Evolutionary conservation across 805 yeast genomes (phyloP).

Genomic region (Debaryomyces maramus): DNA sequence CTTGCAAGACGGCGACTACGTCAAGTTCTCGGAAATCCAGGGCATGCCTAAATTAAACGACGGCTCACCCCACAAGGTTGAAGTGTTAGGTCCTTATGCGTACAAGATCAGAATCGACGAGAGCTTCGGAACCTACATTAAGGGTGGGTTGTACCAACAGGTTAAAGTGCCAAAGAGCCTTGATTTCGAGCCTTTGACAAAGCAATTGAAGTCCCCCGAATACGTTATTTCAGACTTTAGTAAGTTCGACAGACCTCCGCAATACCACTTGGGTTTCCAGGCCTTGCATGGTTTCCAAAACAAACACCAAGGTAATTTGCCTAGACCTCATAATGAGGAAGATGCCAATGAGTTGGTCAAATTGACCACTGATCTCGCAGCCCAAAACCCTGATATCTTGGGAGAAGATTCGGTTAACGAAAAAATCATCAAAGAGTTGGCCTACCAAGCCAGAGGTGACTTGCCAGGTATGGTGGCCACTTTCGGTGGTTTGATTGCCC

Average conservation of each 20-base stretch:
- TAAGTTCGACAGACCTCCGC: slow-evolving; percentile 89
- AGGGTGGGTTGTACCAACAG: slow-evolving; percentile 90
- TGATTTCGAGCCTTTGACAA: slow-evolving; percentile 60
- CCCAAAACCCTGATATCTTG: slow-evolving; percentile 55
- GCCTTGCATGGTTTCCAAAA: slow-evolving; percentile 76
- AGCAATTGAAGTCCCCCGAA: slow-evolving; percentile 77
- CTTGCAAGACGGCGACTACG: slow-evolving; percentile 86
- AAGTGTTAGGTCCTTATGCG: slow-evolving; percentile 93
- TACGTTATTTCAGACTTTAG: slow-evolving; percentile 83
- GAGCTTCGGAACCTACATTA: slow-evolving; percentile 60
- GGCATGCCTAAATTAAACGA: slow-evolving; percentile 76
- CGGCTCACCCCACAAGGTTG: slow-evolving; percentile 71
- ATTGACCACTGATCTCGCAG: slow-evolving; percentile 58
- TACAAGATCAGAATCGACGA: slow-evolving; percentile 66
- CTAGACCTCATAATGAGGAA: slow-evolving; percentile 70
- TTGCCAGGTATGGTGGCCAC: slow-evolving; percentile 87
- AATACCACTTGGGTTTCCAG: slow-evolving; percentile 88
- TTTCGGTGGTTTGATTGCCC: slow-evolving; percentile 92
- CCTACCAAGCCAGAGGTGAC: slow-evolving; percentile 90
- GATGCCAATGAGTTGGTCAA: slow-evolving; percentile 71
- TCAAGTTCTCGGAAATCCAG: slow-evolving; percentile 80
- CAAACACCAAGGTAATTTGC: slow-evolving; percentile 63
- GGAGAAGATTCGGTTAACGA: slow-evolving; percentile 58
- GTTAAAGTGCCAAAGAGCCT: slow-evolving; percentile 77
- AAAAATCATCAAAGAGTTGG: slow-evolving; percentile 64